Evolutionary conservation across 2,329 filamentous ascomycete species (phyloP).

Genomic region (Ramichloridium luteum): DNA sequence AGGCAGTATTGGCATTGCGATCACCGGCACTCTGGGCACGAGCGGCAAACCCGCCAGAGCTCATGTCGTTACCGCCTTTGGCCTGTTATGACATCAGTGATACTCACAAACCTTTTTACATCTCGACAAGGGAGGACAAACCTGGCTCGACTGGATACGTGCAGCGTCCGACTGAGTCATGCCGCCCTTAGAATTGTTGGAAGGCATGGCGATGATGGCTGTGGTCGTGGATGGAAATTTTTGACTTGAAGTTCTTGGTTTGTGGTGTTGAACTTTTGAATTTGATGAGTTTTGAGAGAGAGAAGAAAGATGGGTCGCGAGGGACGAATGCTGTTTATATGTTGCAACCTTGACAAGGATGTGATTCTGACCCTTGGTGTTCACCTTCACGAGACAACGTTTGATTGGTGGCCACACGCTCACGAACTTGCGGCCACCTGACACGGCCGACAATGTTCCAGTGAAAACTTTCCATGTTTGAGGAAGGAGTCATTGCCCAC

Average conservation of each 20-base stretch:
- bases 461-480: no score
- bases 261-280: not conserved
- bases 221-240: no score
- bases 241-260: not conserved
- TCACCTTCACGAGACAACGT: no score
- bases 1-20: slow-evolving; percentile 16
- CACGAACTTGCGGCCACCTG: no score
- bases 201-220: not conserved
- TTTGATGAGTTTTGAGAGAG: no score
- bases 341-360: no score
- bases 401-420: no score
- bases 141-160: not conserved
- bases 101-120: not conserved
- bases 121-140: not conserved
- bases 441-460: no score
- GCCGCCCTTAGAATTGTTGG: not conserved
- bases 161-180: not conserved
- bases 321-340: no score
- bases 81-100: slow-evolving; percentile 6
- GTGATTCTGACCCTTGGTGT: no score
- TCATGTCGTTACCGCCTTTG: slow-evolving; percentile 9
- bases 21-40: slow-evolving; percentile 17
- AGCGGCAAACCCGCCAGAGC: slow-evolving; percentile 6
- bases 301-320: no score
- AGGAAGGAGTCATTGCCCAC: no score